phyloP scores from a whole-genome alignment of 768 basidiomycete species.

The Collybiopsis confluens region DNA sequence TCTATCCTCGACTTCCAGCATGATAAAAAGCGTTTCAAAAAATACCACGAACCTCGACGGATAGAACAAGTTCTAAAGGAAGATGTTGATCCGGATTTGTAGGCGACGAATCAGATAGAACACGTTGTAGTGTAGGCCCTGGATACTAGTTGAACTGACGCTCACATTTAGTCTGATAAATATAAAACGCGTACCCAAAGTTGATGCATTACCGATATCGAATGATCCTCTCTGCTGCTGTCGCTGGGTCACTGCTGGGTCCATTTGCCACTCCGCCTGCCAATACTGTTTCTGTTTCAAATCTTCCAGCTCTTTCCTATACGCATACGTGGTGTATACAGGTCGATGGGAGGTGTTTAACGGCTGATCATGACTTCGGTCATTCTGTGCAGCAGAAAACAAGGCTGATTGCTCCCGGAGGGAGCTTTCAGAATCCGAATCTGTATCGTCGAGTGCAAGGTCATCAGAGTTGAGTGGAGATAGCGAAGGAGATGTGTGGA shows the following conservation, averaged over 20 bases:
- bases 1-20: too few species aligned
- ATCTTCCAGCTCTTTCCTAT: slow-evolving; percentile 57
- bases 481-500: slow-evolving; percentile 61
- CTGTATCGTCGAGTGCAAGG: slow-evolving; percentile 37
- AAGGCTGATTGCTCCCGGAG: too few species aligned
- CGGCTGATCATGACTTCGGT: too few species aligned
- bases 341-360: slow-evolving; percentile 13
- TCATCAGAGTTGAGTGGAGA: slow-evolving; percentile 62
- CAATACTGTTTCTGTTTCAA: slow-evolving; percentile 69
- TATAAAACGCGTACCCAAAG: slow-evolving; percentile 55
- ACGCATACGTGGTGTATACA: slow-evolving; percentile 32
- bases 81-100: neutral
- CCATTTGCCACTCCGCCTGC: slow-evolving; percentile 56
- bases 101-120: neutral
- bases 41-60: neutral
- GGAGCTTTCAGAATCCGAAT: slow-evolving; percentile 17
- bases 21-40: too few species aligned
- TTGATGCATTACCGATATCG: slow-evolving; percentile 66
- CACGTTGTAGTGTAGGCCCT: slow-evolving; percentile 14
- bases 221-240: slow-evolving; percentile 34
- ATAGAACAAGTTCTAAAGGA: slow-evolving; percentile 3
- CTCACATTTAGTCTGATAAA: neutral
- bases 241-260: slow-evolving; percentile 10
- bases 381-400: too few species aligned
- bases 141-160: neutral